These are phyloP conservation scores for Lignosus rhinocerotis DNA, from an alignment of 1,284 basidiomycete genomes.

Conservation along the genomic window DNA sequence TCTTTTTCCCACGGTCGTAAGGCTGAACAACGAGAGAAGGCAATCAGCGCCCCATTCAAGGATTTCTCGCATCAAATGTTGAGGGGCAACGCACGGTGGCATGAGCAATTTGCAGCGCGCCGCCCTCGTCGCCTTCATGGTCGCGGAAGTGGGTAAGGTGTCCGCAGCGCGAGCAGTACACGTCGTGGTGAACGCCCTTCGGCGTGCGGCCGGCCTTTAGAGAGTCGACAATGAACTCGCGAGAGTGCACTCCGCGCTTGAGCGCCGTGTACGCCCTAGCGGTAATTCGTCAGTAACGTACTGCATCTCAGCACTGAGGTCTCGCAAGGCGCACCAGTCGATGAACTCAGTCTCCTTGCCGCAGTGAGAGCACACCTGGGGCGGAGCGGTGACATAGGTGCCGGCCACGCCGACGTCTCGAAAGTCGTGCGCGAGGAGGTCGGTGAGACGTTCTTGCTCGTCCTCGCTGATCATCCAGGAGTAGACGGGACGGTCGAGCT, in stretches of 20 bases:
- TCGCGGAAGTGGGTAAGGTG: slow-evolving; percentile 19
- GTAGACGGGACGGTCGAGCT: slow-evolving; percentile 4
- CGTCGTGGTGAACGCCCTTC: slow-evolving; percentile 17
- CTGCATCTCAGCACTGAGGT: not conserved
- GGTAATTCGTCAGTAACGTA: not conserved
- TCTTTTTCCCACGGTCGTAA: slow-evolving; percentile 5
- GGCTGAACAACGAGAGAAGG: not conserved
- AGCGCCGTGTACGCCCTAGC: slow-evolving; percentile 21
- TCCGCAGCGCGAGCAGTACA: slow-evolving; percentile 24
- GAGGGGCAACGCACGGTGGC: not conserved
- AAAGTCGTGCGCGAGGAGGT: slow-evolving; percentile 4
- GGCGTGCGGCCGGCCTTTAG: slow-evolving; percentile 9
- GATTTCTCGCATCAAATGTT: too few relatives aligned
- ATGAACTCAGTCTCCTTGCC: slow-evolving; percentile 24
- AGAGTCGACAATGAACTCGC: slow-evolving; percentile 19
- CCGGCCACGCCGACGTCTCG: not conserved
- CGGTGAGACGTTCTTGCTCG: slow-evolving; percentile 3
- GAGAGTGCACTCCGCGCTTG: slow-evolving; percentile 15
- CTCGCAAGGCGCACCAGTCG: slow-evolving; percentile 10
- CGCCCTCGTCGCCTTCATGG: slow-evolving; percentile 14
- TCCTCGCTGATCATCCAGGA: slow-evolving; percentile 3
- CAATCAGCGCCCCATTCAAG: not conserved
- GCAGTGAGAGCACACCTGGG: slow-evolving; percentile 11
- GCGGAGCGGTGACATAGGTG: slow-evolving; percentile 11
- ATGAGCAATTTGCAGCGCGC: slow-evolving; percentile 5